These are phyloP conservation scores for Umbelopsis isabellina DNA, from an alignment of 192 early-diverging fungal genomes.

Conservation along the genomic window DNA sequence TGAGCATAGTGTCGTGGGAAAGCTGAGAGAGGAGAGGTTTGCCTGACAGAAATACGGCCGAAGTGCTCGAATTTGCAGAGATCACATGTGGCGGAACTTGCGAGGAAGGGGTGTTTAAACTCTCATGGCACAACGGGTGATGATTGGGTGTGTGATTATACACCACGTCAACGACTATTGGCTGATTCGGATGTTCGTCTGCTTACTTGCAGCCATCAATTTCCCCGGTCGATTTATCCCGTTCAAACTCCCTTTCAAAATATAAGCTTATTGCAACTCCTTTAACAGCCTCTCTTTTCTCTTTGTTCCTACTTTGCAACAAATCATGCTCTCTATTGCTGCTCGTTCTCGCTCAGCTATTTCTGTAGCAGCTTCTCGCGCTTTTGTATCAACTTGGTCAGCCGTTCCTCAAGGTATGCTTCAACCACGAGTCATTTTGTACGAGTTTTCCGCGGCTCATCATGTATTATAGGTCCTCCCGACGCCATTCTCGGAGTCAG, in stretches of 20 bases:
- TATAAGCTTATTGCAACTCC: not conserved
- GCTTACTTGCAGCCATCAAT: too few species aligned
- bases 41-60: conserved; percentile 14
- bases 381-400: conserved; percentile 58
- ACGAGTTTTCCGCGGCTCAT: not conserved
- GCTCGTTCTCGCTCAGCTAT: conserved; percentile 27
- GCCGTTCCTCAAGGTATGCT: conserved; percentile 59
- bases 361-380: conserved; percentile 29
- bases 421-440: not conserved
- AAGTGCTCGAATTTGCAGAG: not conserved
- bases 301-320: conserved; percentile 19
- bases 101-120: not conserved
- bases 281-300: conserved; percentile 20
- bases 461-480: conserved; percentile 58
- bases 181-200: not conserved
- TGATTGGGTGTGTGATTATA: not conserved
- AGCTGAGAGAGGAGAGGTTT: not conserved
- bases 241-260: conserved; percentile 1
- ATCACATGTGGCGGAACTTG: conserved; percentile 10
- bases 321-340: conserved; percentile 38
- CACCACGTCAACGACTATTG: not conserved
- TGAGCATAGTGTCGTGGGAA: conserved; percentile 19
- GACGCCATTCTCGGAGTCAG: conserved; percentile 88
- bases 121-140: not conserved
- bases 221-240: too few species aligned